Evolutionary conservation across 1,139 yeast genomes (phyloP).

Genomic region (Zygosaccharomyces pseudobailii): DNA sequence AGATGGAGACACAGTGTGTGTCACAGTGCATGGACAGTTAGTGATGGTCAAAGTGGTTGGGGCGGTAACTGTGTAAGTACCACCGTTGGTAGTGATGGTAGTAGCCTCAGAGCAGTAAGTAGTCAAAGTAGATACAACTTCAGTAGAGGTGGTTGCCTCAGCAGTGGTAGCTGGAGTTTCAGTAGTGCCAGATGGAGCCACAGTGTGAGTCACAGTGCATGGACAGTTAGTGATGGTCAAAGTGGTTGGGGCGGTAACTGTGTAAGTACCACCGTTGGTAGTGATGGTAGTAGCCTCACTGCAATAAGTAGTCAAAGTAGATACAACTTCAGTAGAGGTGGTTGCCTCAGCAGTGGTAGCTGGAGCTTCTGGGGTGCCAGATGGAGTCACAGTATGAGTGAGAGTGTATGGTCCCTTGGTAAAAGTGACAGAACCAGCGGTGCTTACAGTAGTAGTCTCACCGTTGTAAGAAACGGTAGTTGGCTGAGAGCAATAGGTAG

Average conservation of each 20-base stretch:
- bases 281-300: no score
- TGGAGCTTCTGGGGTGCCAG: neutral
- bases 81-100: no score
- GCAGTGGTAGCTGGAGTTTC: conserved; percentile 1
- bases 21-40: conserved; percentile 39
- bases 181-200: conserved; percentile 11
- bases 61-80: conserved; percentile 39
- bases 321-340: neutral
- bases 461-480: no score
- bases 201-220: conserved; percentile 40
- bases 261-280: conserved; percentile 26
- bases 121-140: neutral
- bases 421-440: conserved; percentile 32
- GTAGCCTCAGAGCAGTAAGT: no score
- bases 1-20: conserved; percentile 1
- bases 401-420: conserved; percentile 39
- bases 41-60: conserved; percentile 29
- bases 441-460: conserved; percentile 37
- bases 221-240: conserved; percentile 23
- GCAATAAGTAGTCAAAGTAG: neutral
- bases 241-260: conserved; percentile 37
- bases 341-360: neutral
- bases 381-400: conserved; percentile 2
- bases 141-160: neutral
- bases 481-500: no score